These are phyloP conservation scores for Aureobasidium sp. DNA, from an alignment of 2,329 filamentous ascomycete genomes.

Conservation along the genomic window DNA sequence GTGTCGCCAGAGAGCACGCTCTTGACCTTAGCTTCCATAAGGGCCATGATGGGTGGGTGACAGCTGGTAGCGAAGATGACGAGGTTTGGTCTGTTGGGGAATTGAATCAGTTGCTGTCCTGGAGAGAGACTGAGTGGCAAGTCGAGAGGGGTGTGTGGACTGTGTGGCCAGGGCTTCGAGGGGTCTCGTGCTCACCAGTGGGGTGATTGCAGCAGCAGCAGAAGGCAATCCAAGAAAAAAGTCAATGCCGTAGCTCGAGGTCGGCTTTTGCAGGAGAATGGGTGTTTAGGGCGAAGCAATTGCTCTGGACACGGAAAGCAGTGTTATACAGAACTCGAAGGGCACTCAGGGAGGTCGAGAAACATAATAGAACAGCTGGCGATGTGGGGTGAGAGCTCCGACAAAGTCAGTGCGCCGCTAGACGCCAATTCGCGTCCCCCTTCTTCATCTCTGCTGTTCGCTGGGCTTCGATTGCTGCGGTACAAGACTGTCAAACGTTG, in stretches of 20 bases:
- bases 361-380: conserved; percentile 8
- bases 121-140: background rate
- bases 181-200: conserved; percentile 15
- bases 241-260: background rate
- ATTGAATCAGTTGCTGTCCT: conserved; percentile 5
- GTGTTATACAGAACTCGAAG: background rate
- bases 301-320: background rate
- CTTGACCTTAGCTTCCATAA: conserved; percentile 74
- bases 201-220: background rate
- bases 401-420: conserved; percentile 13
- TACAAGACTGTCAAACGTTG: background rate
- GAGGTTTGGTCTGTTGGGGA: background rate
- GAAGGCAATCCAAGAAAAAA: background rate
- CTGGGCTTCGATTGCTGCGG: background rate
- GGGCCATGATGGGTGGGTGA: conserved; percentile 21
- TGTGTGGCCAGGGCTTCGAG: background rate
- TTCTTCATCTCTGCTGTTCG: background rate
- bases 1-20: conserved; percentile 92
- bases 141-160: conserved; percentile 1
- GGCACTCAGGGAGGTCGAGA: conserved; percentile 4
- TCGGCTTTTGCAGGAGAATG: background rate
- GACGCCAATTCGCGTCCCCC: background rate
- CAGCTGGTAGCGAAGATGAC: background rate
- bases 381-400: conserved; percentile 12
- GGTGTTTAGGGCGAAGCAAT: background rate